Evolutionary conservation across 2,329 filamentous ascomycete genomes (phyloP).

Genomic region (Sarocladium kiliense): DNA sequence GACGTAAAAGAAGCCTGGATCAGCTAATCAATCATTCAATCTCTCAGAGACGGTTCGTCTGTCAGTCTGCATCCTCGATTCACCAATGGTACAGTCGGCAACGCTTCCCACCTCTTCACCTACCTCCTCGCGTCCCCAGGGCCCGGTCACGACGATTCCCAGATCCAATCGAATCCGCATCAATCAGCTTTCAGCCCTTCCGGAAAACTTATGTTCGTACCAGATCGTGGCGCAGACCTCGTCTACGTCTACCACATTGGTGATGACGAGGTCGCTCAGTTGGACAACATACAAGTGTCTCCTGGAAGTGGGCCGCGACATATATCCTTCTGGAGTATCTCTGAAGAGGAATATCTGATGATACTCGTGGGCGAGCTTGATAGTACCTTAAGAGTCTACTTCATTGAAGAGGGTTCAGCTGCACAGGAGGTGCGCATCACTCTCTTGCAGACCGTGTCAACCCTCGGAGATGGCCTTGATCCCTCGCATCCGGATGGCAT

Average conservation of each 20-base stretch:
- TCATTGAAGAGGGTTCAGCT: not conserved
- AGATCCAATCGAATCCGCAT: not conserved
- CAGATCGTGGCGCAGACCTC: not conserved
- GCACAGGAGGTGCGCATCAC: not conserved
- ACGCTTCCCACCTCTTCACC: not conserved
- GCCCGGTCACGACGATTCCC: not conserved
- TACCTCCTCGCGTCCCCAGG: not conserved
- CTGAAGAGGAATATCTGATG: not conserved
- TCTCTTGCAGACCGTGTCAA: not conserved
- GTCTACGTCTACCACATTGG: not conserved
- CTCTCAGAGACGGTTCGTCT: too few relatives aligned
- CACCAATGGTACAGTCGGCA: too few relatives aligned
- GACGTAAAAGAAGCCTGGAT: too few relatives aligned
- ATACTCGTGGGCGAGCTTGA: not conserved
- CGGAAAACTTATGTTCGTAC: not conserved
- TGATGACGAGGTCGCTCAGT: not conserved
- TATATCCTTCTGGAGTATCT: not conserved
- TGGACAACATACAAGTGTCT: not conserved
- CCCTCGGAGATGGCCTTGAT: not conserved
- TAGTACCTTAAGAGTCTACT: not conserved
- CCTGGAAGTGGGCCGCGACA: not conserved
- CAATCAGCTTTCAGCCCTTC: not conserved
- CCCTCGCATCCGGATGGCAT: not conserved
- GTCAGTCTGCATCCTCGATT: too few relatives aligned
- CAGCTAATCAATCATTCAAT: too few relatives aligned